phyloP scores from a whole-genome alignment of 257 asterid genomes.

The Henckelia pumila region DNA sequence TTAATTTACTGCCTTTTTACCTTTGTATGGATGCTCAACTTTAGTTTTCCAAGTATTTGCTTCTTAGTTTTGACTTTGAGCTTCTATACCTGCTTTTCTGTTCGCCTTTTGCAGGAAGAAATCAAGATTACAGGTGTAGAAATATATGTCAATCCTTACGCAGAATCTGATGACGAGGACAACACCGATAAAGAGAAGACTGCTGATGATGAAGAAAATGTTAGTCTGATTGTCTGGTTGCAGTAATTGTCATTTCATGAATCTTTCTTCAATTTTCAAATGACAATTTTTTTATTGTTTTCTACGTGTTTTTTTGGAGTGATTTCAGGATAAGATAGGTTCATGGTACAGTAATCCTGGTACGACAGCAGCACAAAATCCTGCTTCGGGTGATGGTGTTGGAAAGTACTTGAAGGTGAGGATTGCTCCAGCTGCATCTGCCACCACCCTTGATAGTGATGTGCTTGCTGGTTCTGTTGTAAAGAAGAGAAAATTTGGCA shows the following conservation, averaged over 20 bases:
- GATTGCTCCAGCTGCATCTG: slow-evolving; percentile 38
- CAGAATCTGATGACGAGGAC: slow-evolving; percentile 78
- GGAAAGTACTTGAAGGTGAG: slow-evolving; percentile 73
- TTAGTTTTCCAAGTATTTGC: neutral
- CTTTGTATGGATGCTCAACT: neutral
- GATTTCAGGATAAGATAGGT: slow-evolving; percentile 78
- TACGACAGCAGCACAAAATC: slow-evolving; percentile 44
- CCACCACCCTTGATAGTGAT: slow-evolving; percentile 37
- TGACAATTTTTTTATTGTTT: neutral
- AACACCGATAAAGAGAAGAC: slow-evolving; percentile 48
- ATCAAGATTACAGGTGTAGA: slow-evolving; percentile 76
- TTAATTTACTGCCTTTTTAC: slow-evolving; percentile 12
- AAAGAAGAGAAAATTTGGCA: slow-evolving; percentile 69
- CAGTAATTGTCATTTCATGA: slow-evolving; percentile 1
- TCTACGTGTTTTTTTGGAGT: slow-evolving; percentile 14
- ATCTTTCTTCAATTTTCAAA: neutral
- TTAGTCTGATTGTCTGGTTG: slow-evolving; percentile 36
- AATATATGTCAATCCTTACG: slow-evolving; percentile 77
- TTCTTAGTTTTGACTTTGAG: slow-evolving; percentile 15
- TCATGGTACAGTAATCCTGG: slow-evolving; percentile 95
- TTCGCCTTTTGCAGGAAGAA: slow-evolving; percentile 67
- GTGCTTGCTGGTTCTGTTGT: slow-evolving; percentile 37
- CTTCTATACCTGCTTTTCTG: neutral
- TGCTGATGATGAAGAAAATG: slow-evolving; percentile 67
- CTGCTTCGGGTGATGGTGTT: slow-evolving; percentile 58